Evolutionary conservation across 345 rosid genomes (phyloP), one percentile per base, ranked within the genome.

Genomic region (Combretum micranthum): DNA sequence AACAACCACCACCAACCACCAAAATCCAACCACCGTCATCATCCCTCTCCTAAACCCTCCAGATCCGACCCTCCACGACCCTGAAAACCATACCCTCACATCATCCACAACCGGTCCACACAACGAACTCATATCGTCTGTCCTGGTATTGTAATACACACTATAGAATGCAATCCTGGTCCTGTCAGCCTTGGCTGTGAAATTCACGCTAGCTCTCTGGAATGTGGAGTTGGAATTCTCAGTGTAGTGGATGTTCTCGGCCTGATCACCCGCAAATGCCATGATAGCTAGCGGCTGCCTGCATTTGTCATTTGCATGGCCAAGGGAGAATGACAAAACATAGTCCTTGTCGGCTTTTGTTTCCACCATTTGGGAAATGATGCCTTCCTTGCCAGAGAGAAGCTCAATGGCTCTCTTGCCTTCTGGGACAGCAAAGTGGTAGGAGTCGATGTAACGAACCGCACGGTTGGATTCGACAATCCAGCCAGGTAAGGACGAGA

Each of bases 51-150:
- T 68, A 13, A 73, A 22, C 11, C 48, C 68, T 5, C 69, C 68
- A n/a, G 62, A n/a, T 39, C 56, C 77, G 53, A 25, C 56, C 53
- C 69, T 61, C 16, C 65, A 17, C 6, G 84, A 75, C 23, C 72
- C 74, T 0, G 96, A 78, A 65, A 74, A 81, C 97, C 96, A 86
- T 13, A 93, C 97, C 61, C 83, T 70, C 13, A 93, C 78, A 49
- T 89, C 85, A n/a, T 93, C 99, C 55, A 93, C 77, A 62, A 93
- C 99, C 2, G 99, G 99, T 53, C 99, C 99, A 13, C 99, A 93
- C 20, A 93, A 64, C 2, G 99, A 93, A 79, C 97, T 89, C 99
- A 85, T 83, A 68, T 89, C 99, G 55, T 93, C 97, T 0, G 75
- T 83, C 80, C 98, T 82, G 2, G 97, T 89, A 42, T 93, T 93